These are phyloP conservation scores for Suillus subalutaceus DNA, from an alignment of 768 basidiomycete species.

Conservation along the genomic window DNA sequence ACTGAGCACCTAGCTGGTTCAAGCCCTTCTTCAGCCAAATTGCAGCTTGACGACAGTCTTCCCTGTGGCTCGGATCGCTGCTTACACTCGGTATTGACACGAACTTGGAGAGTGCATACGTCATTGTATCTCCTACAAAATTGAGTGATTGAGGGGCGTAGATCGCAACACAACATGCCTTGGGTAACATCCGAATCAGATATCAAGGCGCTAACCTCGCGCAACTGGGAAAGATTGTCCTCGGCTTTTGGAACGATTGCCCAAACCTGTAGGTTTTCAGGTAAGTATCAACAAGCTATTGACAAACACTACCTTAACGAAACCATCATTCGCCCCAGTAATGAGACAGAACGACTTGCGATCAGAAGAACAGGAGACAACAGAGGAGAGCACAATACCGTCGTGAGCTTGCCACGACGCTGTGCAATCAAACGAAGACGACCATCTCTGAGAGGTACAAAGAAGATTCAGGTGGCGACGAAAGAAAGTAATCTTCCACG, in stretches of 20 bases:
- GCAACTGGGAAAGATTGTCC: not conserved
- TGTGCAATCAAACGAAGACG: slow-evolving; percentile 81
- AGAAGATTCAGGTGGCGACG: slow-evolving; percentile 1
- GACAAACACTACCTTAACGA: slow-evolving; percentile 61
- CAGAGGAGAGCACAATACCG: slow-evolving; percentile 82
- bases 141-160: slow-evolving; percentile 9
- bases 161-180: slow-evolving; percentile 21
- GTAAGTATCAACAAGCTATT: not conserved
- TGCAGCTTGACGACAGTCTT: slow-evolving; percentile 93
- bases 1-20: slow-evolving; percentile 83
- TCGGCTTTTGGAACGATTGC: slow-evolving; percentile 40
- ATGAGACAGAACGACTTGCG: slow-evolving; percentile 44
- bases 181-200: slow-evolving; percentile 3
- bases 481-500: not conserved
- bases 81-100: slow-evolving; percentile 89
- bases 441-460: slow-evolving; percentile 61
- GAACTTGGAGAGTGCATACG: slow-evolving; percentile 82
- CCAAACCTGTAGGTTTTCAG: slow-evolving; percentile 49
- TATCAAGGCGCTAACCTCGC: no score
- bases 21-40: slow-evolving; percentile 91
- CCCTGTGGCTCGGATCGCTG: slow-evolving; percentile 61
- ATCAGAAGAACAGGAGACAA: slow-evolving; percentile 47
- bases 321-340: slow-evolving; percentile 85
- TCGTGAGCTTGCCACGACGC: slow-evolving; percentile 82
- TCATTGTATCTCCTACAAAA: slow-evolving; percentile 59